phyloP scores from a whole-genome alignment of 2,329 filamentous ascomycete genomes.

The Paraphoma chrysanthemicola region DNA sequence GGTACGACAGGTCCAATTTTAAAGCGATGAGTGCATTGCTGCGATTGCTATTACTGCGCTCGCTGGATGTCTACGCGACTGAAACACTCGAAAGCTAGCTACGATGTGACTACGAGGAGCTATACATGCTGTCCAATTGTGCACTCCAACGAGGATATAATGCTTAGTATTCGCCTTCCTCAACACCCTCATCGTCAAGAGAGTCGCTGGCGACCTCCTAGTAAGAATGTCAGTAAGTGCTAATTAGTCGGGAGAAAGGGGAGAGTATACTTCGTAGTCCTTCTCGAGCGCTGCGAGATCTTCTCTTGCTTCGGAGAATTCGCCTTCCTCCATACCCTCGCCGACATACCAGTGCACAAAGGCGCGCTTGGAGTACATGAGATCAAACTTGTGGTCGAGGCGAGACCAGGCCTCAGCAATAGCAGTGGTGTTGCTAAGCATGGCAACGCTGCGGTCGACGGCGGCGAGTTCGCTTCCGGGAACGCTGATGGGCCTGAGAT shows the following conservation, averaged over 20 bases:
- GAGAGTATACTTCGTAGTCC: slow-evolving; percentile 69
- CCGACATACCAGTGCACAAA: slow-evolving; percentile 84
- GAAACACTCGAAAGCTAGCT: slow-evolving; percentile 7
- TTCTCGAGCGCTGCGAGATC: slow-evolving; percentile 85
- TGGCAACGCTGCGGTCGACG: slow-evolving; percentile 92
- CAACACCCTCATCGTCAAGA: slow-evolving; percentile 64
- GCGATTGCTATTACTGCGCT: not conserved
- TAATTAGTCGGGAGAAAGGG: not conserved
- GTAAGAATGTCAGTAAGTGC: slow-evolving; percentile 2
- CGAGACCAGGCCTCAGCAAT: slow-evolving; percentile 77
- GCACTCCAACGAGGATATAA: slow-evolving; percentile 31
- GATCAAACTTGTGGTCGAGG: slow-evolving; percentile 77
- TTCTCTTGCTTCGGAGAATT: slow-evolving; percentile 87
- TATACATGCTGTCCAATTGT: slow-evolving; percentile 23
- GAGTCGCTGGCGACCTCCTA: slow-evolving; percentile 72
- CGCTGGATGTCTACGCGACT: not conserved
- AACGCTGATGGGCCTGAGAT: slow-evolving; percentile 87
- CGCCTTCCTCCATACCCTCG: slow-evolving; percentile 91
- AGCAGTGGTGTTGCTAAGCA: slow-evolving; percentile 78
- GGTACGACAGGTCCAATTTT: too few species aligned
- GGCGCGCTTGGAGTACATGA: slow-evolving; percentile 80
- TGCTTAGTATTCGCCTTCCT: slow-evolving; percentile 58
- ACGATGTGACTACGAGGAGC: slow-evolving; percentile 11
- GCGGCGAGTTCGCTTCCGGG: slow-evolving; percentile 97
- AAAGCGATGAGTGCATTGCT: not conserved